Evolutionary conservation across 805 yeast genomes (phyloP).

Genomic region (Candida verbasci): DNA sequence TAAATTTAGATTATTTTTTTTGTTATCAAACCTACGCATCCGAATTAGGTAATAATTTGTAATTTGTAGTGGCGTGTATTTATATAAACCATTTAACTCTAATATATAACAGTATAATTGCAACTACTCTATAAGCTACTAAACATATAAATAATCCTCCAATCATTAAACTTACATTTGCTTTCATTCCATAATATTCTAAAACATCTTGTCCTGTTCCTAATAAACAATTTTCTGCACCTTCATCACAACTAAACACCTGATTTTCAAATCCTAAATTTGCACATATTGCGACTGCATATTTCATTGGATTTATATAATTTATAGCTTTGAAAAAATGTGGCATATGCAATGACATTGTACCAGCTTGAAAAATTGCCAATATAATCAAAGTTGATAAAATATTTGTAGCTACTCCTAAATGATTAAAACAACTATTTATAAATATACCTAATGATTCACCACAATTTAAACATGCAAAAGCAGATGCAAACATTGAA

Average conservation of each 20-base stretch:
- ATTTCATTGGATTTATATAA: slow-evolving; percentile 74
- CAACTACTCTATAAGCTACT: slow-evolving; percentile 29
- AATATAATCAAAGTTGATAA: slow-evolving; percentile 63
- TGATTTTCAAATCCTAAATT: slow-evolving; percentile 54
- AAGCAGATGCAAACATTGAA: slow-evolving; percentile 50
- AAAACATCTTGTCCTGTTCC: slow-evolving; percentile 30
- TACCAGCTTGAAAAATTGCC: slow-evolving; percentile 81
- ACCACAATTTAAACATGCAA: slow-evolving; percentile 64
- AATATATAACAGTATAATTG: slow-evolving; percentile 18
- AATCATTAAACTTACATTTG: slow-evolving; percentile 22
- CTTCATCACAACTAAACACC: slow-evolving; percentile 42
- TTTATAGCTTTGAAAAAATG: slow-evolving; percentile 64
- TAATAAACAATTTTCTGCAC: slow-evolving; percentile 20
- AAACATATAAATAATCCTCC: slow-evolving; percentile 36
- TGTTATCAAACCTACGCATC: too few relatives aligned
- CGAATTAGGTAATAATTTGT: too few relatives aligned
- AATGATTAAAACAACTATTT: slow-evolving; percentile 65
- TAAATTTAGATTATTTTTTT: too few relatives aligned
- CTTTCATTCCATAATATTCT: slow-evolving; percentile 24
- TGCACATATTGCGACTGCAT: slow-evolving; percentile 58
- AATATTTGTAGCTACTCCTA: slow-evolving; percentile 77
- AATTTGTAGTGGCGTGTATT: too few relatives aligned
- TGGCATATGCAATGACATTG: slow-evolving; percentile 76
- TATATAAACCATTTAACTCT: slow-evolving; percentile 18
- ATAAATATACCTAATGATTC: slow-evolving; percentile 82